Evolutionary conservation across 495 filamentous ascomycete genomes (phyloP).

Genomic region (Aspergillus baeticus): DNA sequence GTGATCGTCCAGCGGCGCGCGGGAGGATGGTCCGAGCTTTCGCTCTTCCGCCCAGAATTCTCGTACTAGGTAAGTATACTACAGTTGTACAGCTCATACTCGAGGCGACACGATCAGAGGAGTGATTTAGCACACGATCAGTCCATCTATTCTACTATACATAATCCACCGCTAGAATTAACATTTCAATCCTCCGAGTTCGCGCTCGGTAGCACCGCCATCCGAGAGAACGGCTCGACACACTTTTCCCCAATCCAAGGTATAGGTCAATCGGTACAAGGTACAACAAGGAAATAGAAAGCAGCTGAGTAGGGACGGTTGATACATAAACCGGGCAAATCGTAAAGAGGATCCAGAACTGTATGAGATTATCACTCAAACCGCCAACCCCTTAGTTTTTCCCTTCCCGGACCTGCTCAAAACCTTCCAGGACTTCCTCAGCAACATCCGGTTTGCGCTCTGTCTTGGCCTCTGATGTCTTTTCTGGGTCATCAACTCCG

Average conservation of each 20-base stretch:
- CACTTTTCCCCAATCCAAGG: slow-evolving; percentile 10
- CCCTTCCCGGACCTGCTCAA: slow-evolving; percentile 51
- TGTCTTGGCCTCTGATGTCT: slow-evolving; percentile 12
- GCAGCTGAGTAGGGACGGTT: not conserved
- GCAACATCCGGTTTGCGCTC: slow-evolving; percentile 23
- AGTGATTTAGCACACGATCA: slow-evolving; percentile 3
- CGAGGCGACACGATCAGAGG: not conserved
- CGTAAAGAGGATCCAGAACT: not conserved
- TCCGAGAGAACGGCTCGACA: not conserved
- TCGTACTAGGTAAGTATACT: not conserved
- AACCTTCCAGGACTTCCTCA: slow-evolving; percentile 50
- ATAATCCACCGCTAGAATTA: slow-evolving; percentile 6
- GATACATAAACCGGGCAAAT: not conserved
- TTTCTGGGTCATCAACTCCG: slow-evolving; percentile 23
- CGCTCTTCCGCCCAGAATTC: slow-evolving; percentile 6
- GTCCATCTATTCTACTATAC: slow-evolving; percentile 16
- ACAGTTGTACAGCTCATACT: not conserved
- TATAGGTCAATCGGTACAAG: slow-evolving; percentile 1
- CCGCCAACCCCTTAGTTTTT: slow-evolving; percentile 23
- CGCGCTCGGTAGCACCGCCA: not conserved
- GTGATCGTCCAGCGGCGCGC: slow-evolving; percentile 23
- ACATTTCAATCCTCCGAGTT: not conserved
- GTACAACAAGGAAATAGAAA: slow-evolving; percentile 2
- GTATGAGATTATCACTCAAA: slow-evolving; percentile 9
- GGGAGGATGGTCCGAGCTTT: slow-evolving; percentile 40